A percentile compares a stretch with the other conserved stretches of the same genome.
Evolutionary conservation across 805 yeast species (phyloP).

Genomic region (Kregervanrija delftensis): DNA sequence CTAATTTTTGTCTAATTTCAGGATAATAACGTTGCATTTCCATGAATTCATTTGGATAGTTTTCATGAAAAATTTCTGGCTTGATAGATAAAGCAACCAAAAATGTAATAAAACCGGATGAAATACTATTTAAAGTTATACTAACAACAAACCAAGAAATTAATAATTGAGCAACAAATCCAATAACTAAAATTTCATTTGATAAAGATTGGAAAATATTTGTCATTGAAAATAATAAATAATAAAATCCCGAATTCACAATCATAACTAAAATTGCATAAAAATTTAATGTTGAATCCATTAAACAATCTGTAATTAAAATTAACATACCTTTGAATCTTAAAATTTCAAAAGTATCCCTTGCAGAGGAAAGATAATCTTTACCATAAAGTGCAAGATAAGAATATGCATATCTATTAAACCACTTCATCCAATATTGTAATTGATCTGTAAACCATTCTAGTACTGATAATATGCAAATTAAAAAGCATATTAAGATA

Average conservation of each 20-base stretch:
- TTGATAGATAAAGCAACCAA: conserved; percentile 78
- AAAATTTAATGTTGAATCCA: conserved; percentile 72
- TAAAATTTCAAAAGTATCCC: conserved; percentile 73
- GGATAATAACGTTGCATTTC: conserved; percentile 25
- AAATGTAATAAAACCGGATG: conserved; percentile 77
- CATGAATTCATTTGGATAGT: conserved; percentile 50
- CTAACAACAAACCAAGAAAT: conserved; percentile 72
- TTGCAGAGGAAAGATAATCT: conserved; percentile 66
- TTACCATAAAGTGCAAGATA: conserved; percentile 84
- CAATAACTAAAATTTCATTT: conserved; percentile 22
- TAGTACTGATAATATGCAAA: conserved; percentile 42
- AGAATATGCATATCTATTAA: conserved; percentile 86
- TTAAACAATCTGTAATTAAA: conserved; percentile 74
- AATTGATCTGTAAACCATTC: conserved; percentile 52
- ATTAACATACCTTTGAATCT: conserved; percentile 80
- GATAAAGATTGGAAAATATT: conserved; percentile 10
- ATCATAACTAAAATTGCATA: conserved; percentile 63
- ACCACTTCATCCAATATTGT: conserved; percentile 53
- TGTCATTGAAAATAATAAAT: too few relatives aligned
- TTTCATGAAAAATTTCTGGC: conserved; percentile 62
- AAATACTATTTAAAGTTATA: conserved; percentile 65
- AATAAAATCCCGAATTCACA: conserved; percentile 7
- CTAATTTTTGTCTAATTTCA: conserved; percentile 24
- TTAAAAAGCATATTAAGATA: conserved; percentile 43
- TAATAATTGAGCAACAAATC: conserved; percentile 35